Percentiles rank a stretch among this genome's conserved stretches.
phyloP scores from a whole-genome alignment of 768 basidiomycete genomes.

The Phaffia tasmanica region DNA sequence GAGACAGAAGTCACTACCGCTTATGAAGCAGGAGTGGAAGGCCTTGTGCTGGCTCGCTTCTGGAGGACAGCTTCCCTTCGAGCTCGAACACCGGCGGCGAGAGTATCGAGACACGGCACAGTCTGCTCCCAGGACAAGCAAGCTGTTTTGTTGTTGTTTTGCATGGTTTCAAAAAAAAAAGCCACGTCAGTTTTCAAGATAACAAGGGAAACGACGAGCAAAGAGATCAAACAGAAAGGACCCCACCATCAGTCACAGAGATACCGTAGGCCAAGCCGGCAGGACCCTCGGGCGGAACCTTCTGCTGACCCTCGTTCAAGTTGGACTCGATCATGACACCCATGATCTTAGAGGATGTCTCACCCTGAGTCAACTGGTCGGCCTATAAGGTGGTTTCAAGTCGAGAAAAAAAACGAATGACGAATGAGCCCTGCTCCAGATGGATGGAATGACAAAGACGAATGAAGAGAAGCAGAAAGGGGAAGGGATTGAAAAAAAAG shows the following conservation, averaged over 20 bases:
- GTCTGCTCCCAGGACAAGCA: constrained; percentile 37
- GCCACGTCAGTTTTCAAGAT: constrained; percentile 61
- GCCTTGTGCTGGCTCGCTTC: constrained; percentile 4
- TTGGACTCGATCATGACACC: constrained; percentile 61
- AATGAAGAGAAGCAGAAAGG: neutral
- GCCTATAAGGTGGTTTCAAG: constrained; percentile 43
- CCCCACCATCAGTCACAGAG: constrained; percentile 35
- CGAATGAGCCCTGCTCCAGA: constrained; percentile 30
- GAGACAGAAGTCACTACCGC: neutral
- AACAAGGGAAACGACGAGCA: constrained; percentile 50
- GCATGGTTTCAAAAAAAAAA: neutral
- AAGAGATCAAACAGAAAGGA: constrained; percentile 9
- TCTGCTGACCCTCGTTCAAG: constrained; percentile 44
- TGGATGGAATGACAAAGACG: neutral
- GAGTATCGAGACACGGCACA: constrained; percentile 62
- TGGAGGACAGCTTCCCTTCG: constrained; percentile 39
- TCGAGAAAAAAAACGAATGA: constrained; percentile 22
- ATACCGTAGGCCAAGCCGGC: constrained; percentile 38
- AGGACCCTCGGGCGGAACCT: constrained; percentile 56
- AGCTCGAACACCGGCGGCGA: constrained; percentile 76
- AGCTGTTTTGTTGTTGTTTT: constrained; percentile 25
- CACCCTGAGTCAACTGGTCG: constrained; percentile 56
- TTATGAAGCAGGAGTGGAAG: neutral
- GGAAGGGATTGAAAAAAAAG: constrained; percentile 22
- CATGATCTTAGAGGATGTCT: constrained; percentile 56